Evolutionary conservation across 164 flowering plant genomes (phyloP).

Genomic region (Chimonanthus salicifolius): DNA sequence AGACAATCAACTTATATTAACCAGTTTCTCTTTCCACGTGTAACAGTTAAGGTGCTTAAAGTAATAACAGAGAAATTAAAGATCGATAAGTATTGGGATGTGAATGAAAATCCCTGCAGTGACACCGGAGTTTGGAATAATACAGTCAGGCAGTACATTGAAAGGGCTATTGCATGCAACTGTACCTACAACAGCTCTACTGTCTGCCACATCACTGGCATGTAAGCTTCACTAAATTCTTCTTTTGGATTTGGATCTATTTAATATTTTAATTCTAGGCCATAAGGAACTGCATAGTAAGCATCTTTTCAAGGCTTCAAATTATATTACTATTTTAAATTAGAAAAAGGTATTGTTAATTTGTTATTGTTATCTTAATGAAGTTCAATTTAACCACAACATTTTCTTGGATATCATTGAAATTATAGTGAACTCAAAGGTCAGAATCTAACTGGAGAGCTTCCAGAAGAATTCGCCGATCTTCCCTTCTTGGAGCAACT

Average conservation of each 20-base stretch:
- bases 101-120: background rate
- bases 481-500: background rate
- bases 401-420: background rate
- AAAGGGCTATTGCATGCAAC: background rate
- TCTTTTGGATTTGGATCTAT: background rate
- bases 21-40: background rate
- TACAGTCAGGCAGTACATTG: no score
- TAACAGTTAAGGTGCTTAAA: background rate
- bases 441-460: constrained; percentile 2
- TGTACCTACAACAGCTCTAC: background rate
- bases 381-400: no score
- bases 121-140: background rate
- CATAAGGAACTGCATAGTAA: no score
- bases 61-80: background rate
- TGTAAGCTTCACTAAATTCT: background rate
- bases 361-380: background rate
- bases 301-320: no score
- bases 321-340: no score
- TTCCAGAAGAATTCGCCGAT: constrained; percentile 8
- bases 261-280: background rate
- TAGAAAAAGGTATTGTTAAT: no score
- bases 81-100: background rate
- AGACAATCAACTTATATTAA: background rate
- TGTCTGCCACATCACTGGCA: background rate
- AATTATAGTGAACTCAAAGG: constrained; percentile 5